Base-by-base conservation (phyloP, 371 early-diverging fungal genomes). In the Mucor circinelloides region DNA sequence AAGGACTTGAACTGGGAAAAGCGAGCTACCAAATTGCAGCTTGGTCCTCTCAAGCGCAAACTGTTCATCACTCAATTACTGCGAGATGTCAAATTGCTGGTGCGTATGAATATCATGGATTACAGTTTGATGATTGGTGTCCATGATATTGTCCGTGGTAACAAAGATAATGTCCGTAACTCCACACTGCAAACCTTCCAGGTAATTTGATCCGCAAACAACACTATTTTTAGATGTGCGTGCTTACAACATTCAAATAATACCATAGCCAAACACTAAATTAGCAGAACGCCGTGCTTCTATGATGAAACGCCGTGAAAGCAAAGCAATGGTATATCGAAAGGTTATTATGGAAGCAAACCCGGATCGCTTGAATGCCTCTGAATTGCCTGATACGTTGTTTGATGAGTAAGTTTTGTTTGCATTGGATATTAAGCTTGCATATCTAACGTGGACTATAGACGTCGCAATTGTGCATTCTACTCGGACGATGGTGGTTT, bases 1-100 rank as follows among this genome's bases (percentile, higher is more conserved):
- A 98, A 98, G 77, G 98, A 98, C 83, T 76, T 94, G 66, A 97
- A 97, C 74, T 97, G 95, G 96, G 72, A 93, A 62, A 86, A 90
- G 21, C 76, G 84, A 58, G 79, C 76, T n/a, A 81, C 87, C 15
- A 88, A 90, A 73, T 72, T 97, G 42, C 80, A 90, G 46, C 76
- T 97, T 19, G 96, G 97, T 27, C 94, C 97, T 2, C 78, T 80
- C 42, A 95, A 94, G 76, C 78, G 92, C 28, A 79, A 83, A 23
- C 64, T 88, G 31, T 90, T 98, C 71, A 83, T 93, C 34, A 87
- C 89, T 57, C 97, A 97, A 82, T 80, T 94, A 64, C 84, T 93
- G 34, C 81, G 85, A 25, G 98, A 98, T 78, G 93, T 94, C 27
- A 84, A 79, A 73, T 75, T 74, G 66, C 58, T 87, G 55, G 79